Evolutionary conservation across 2,329 filamentous ascomycete genomes (phyloP).

Genomic region (Phyllachora maydis): DNA sequence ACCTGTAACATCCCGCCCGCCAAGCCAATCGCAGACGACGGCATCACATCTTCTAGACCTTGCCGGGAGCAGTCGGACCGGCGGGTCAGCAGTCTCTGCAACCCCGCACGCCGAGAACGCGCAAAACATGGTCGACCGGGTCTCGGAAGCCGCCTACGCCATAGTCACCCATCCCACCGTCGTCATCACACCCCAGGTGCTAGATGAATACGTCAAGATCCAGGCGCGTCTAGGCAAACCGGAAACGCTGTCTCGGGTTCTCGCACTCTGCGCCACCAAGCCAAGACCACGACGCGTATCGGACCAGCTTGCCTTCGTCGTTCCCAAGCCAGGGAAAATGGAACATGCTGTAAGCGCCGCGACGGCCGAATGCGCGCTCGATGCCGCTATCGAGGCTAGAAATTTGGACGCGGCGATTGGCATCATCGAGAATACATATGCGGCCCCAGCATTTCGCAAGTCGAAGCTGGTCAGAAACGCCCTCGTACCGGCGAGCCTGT

Average conservation of each 20-base stretch:
- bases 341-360: slow-evolving; percentile 51
- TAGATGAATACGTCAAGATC: slow-evolving; percentile 55
- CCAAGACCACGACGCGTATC: slow-evolving; percentile 43
- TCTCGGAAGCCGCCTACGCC: slow-evolving; percentile 42
- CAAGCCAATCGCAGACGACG: slow-evolving; percentile 13
- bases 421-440: slow-evolving; percentile 51
- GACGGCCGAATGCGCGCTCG: slow-evolving; percentile 53
- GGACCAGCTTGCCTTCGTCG: slow-evolving; percentile 34
- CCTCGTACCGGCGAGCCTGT: slow-evolving; percentile 33
- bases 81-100: slow-evolving; percentile 2
- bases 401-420: slow-evolving; percentile 61
- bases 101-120: slow-evolving; percentile 1
- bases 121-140: slow-evolving; percentile 23
- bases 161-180: slow-evolving; percentile 57
- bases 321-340: slow-evolving; percentile 45
- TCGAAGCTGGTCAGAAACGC: slow-evolving; percentile 46
- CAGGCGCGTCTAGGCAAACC: slow-evolving; percentile 55
- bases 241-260: slow-evolving; percentile 57
- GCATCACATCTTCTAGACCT: slow-evolving; percentile 6
- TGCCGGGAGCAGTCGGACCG: slow-evolving; percentile 4
- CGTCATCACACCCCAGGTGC: slow-evolving; percentile 54
- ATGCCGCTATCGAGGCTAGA: slow-evolving; percentile 59
- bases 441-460: slow-evolving; percentile 42
- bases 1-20: too few species aligned
- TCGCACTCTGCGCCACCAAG: slow-evolving; percentile 71